Evolutionary conservation across 2,329 filamentous ascomycete species (phyloP).

Genomic region (Madurella fahalii): DNA sequence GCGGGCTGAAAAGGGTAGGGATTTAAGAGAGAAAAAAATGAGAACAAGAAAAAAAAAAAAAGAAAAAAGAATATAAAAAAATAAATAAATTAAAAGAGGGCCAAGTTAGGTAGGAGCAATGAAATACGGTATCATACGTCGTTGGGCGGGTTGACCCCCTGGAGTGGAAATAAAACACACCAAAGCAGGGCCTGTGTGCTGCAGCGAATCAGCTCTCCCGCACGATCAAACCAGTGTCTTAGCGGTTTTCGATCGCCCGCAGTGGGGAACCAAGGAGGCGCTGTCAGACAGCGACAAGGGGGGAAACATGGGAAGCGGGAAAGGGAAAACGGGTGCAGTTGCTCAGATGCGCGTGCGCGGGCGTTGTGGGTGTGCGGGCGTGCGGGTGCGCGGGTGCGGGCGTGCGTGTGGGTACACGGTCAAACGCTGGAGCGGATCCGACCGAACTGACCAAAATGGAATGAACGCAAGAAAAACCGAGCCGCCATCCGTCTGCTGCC

Average conservation of each 20-base stretch:
- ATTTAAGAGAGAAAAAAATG: background rate
- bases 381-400: constrained; percentile 1
- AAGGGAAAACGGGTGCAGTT: constrained; percentile 15
- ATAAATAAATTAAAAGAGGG: background rate
- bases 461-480: constrained; percentile 3
- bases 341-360: constrained; percentile 4
- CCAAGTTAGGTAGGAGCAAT: background rate
- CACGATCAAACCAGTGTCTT: background rate
- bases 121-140: background rate
- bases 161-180: constrained; percentile 4
- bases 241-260: constrained; percentile 15
- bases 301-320: constrained; percentile 8
- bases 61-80: background rate
- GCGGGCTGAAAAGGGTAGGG: constrained; percentile 15
- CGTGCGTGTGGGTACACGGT: constrained; percentile 13
- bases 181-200: background rate
- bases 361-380: background rate
- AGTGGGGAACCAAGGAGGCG: constrained; percentile 14
- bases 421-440: constrained; percentile 13
- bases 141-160: background rate
- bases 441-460: constrained; percentile 17
- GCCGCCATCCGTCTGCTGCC: background rate
- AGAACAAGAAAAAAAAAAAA: constrained; percentile 8
- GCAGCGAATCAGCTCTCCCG: constrained; percentile 16
- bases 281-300: constrained; percentile 18